Evolutionary conservation across 2,329 filamentous ascomycete species (phyloP), one percentile per base, ranked within the genome.

Genomic region (Calonectria crousiana): DNA sequence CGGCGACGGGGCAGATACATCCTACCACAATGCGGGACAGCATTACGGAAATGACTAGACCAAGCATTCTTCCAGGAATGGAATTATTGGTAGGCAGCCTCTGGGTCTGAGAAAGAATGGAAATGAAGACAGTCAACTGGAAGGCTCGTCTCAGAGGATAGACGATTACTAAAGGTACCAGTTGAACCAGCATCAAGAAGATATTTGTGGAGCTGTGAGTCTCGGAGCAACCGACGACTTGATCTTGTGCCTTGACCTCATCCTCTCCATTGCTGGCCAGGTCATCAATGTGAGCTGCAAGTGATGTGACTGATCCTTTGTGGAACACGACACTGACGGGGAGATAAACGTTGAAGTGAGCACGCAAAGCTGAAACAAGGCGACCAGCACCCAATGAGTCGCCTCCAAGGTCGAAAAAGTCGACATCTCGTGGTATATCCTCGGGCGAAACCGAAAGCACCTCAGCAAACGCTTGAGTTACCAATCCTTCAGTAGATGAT

Each of bases 331-430:
- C 79, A 70, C 88, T 87, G 72, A 90, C 89, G 0, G 89, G 87
- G 0, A 91, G 81, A 26, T 87, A 85, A 1, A 89, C 82, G 26
- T 84, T 82, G 73, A 90, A 89, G 65, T 88, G 84, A 34, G 84
- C 84, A n/a, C 90, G 86, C 5, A 91, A 83, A 2, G 84, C 82
- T 1, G 89, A 90, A 9, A 90, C 82, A 0, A 92, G 84, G 41
- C 85, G 85, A 2, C 90, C 90, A 38, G 90, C 90, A 26, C 85
- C 85, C 60, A 92, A 84, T 44, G 88, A 90, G 77, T 91, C 89
- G 23, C 90, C 89, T 8, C 89, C 89, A 20, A 90, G 83, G 16
- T 84, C 83, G 76, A 90, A 90, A 77, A 90, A 90, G 78, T 90
- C 88, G 0, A 87, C 86, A 2, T 85, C 79, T 0, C 78, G 74